Base-by-base conservation (phyloP, 208 protist genomes). In the Trypanosoma melophagium region DNA sequence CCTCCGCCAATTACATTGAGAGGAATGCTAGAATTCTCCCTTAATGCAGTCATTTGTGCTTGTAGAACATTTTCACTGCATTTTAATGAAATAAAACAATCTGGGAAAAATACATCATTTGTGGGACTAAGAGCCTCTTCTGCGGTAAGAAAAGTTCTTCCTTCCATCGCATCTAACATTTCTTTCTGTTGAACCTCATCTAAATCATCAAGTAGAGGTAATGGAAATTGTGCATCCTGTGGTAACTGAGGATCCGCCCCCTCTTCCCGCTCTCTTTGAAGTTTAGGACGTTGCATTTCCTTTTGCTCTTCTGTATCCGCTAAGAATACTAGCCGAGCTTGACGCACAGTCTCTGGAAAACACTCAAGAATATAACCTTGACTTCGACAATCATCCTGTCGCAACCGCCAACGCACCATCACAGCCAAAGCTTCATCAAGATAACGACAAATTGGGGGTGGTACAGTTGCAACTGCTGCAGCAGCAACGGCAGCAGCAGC, bases 361-460 rank as follows among this genome's bases (percentile, higher is more conserved):
- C 83, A 68, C 40, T 91, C 80, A 16, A 98, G 69, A 8, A 98
- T 86, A 75, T 92, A 98, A 44, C 96, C 96, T 25, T 94, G 92
- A 51, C 91, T 96, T 16, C 63, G 76, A 66, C 92, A 97, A 47
- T 90, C 85, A 16, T 71, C 41, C 59, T 88, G 87, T 10, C 81
- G 81, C 47, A 98, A 66, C 22, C 94, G 87, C 87, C 91, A 95
- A 38, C 89, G 86, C 13, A 90, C 57, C 62, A 96, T 94, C 64
- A 84, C 79, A 28, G 90, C 86, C 13, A 97, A 54, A 9, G 87
- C 83, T 41, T 80, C 77, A 62, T 97, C 92, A 10, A 89, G 58
- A 67, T 90, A 95, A 31, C 53, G 64, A 47, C 60, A 76, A 63
- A 42, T 42, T 53, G 50, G 59, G 22, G 66, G 53, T 14, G 69